Base-by-base conservation (phyloP, 2,329 filamentous ascomycete species). In the Hymenoscyphus fructigenus region DNA sequence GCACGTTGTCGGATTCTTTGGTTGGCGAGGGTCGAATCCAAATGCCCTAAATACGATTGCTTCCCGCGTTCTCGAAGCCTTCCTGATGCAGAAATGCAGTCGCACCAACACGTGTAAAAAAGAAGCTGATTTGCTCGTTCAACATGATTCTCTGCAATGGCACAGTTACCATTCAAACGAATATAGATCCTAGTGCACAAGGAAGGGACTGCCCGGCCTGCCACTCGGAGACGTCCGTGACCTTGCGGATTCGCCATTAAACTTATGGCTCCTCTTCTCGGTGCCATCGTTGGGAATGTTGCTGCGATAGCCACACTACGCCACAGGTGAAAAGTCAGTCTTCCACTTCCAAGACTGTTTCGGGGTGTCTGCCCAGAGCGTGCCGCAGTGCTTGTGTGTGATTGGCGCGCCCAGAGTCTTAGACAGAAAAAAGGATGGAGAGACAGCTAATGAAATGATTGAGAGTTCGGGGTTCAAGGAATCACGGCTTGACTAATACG, bases 1-100 rank as follows among this genome's bases (percentile, higher is more conserved):
- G 47, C 47, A 53, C 47, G 47, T 53, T 53, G n/a, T 53, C 47
- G 47, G 26, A 23, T 53, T 23, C 47, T 53, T 26, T 53, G 47
- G 47, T 23, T 3, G 47, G 14, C 7, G 20, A 53, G 20, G 20
- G 12, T 53, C 20, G 47, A 53, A 14, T 15, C 2, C 14, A 38
- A 38, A 38, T 15, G 20, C 47, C 20, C 23, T 23, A 23, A 26
- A 23, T 26, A 23, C 10, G 47, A 50, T 50, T 50, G 44, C 44
- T 50, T 50, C 44, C 44, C 44, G 44, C 44, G 5, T 28, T 53
- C 47, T 23, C 10, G 47, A 53, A 53, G 47, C 23, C 47, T 53
- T 53, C 47, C 47, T 53, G 20, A 53, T 53, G 7, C 20, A 23
- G 47, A 26, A 53, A n/a, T 15, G 20, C 7, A 50, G 44, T 26